A percentile compares a stretch with the other conserved stretches of the same genome.
Conservation (phyloP, 2,329 filamentous ascomycete genomes). For the Arthrinium phaeospermum region DNA sequence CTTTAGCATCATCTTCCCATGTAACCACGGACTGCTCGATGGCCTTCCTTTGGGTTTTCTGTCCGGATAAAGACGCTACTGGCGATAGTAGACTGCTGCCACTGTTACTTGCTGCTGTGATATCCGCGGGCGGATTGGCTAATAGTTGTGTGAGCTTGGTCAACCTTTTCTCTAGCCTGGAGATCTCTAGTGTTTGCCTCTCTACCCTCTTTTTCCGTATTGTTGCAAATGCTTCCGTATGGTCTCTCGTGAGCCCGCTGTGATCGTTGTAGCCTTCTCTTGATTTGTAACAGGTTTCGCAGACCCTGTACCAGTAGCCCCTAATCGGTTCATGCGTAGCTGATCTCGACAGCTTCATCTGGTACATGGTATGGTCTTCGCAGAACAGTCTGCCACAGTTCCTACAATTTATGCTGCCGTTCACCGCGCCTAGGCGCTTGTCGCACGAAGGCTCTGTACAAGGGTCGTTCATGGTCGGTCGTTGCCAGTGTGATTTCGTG, state of each 20-base stretch:
- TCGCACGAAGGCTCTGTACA: conserved; percentile 90
- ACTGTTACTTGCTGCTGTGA: conserved; percentile 53
- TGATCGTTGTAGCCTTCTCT: conserved; percentile 95
- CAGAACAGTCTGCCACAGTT: conserved; percentile 94
- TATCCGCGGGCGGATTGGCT: conserved; percentile 74
- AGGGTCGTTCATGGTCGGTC: conserved; percentile 71
- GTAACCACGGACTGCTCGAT: conserved; percentile 92
- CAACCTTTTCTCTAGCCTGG: conserved; percentile 86
- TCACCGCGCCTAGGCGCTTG: conserved; percentile 77
- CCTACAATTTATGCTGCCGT: conserved; percentile 89
- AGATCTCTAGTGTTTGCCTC: conserved; percentile 84
- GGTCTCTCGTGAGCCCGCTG: conserved; percentile 72
- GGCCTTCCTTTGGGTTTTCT: conserved; percentile 77
- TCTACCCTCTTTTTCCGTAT: conserved; percentile 82
- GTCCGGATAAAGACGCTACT: conserved; percentile 66
- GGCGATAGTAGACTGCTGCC: conserved; percentile 64
- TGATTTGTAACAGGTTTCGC: conserved; percentile 99
- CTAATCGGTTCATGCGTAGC: conserved; percentile 88
- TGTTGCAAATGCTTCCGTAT: conserved; percentile 71
- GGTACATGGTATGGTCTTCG: conserved; percentile 98
- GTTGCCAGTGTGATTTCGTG: conserved; percentile 88
- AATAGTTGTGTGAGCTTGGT: conserved; percentile 88
- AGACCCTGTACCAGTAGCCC: conserved; percentile 92
- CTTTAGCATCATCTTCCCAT: conserved; percentile 90
- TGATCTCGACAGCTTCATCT: conserved; percentile 93